A percentile compares a stretch with the other conserved stretches of the same genome.
Evolutionary conservation across 352 stramenopile genomes (phyloP).

Genomic region (Phytophthora tentaculata): DNA sequence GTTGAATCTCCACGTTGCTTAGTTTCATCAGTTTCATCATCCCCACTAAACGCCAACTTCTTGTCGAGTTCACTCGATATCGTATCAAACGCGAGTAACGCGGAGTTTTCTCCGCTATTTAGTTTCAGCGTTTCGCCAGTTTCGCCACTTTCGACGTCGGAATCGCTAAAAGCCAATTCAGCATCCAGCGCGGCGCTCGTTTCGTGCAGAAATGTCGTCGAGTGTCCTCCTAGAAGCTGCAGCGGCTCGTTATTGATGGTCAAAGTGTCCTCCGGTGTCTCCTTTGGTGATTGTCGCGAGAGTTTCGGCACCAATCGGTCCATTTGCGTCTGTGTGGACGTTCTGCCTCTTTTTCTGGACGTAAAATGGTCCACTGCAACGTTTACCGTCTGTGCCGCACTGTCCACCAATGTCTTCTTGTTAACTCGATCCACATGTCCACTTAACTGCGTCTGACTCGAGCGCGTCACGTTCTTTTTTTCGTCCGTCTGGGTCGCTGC

Average conservation of each 20-base stretch:
- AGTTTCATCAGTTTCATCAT: constrained; percentile 26
- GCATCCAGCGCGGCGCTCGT: constrained; percentile 46
- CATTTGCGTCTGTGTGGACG: neutral
- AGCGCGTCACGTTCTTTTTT: constrained; percentile 1
- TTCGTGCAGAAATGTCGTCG: constrained; percentile 13
- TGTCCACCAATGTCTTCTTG: constrained; percentile 9
- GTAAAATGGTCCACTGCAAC: neutral
- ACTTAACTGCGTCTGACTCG: constrained; percentile 38
- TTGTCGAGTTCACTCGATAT: constrained; percentile 30
- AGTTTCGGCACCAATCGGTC: constrained; percentile 28
- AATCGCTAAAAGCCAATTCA: constrained; percentile 44
- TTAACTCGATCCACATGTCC: constrained; percentile 18
- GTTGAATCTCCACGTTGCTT: neutral
- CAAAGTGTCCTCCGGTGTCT: constrained; percentile 1
- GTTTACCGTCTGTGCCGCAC: constrained; percentile 27
- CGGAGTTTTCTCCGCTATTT: too few species aligned
- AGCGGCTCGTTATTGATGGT: constrained; percentile 1
- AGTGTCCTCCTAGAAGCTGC: constrained; percentile 8
- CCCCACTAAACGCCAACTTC: constrained; percentile 31
- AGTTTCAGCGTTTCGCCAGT: neutral
- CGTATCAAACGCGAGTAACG: constrained; percentile 10
- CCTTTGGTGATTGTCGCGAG: neutral
- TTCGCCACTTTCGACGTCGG: constrained; percentile 23
- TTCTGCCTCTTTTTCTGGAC: constrained; percentile 17
- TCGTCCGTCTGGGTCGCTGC: constrained; percentile 23